Evolutionary conservation across 805 yeast species (phyloP).

Genomic region (Saturnispora serradocipensis): DNA sequence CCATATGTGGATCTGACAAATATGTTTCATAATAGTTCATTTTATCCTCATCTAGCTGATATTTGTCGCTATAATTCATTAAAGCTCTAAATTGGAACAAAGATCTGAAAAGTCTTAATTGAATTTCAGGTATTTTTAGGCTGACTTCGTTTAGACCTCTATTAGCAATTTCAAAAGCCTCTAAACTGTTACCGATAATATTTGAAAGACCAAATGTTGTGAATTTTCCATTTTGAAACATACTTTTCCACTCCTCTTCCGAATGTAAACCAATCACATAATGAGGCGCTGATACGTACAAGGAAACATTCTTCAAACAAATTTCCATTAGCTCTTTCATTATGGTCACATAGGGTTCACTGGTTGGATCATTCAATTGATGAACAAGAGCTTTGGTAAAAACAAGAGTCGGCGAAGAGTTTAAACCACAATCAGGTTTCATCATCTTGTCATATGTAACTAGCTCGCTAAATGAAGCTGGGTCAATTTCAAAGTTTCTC

Average conservation of each 20-base stretch:
- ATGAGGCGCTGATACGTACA: slow-evolving; percentile 1
- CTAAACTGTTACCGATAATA: slow-evolving; percentile 39
- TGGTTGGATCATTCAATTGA: slow-evolving; percentile 17
- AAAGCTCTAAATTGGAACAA: slow-evolving; percentile 35
- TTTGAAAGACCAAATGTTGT: slow-evolving; percentile 17
- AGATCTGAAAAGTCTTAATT: slow-evolving; percentile 30
- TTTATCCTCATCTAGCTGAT: slow-evolving; percentile 7
- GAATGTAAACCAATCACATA: background rate
- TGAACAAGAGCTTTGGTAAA: slow-evolving; percentile 23
- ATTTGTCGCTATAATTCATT: slow-evolving; percentile 15
- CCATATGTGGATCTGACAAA: slow-evolving; percentile 25
- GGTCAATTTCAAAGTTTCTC: slow-evolving; percentile 20
- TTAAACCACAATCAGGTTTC: slow-evolving; percentile 18
- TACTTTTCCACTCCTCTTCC: slow-evolving; percentile 7
- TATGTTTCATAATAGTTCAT: slow-evolving; percentile 18
- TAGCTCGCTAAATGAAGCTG: slow-evolving; percentile 8
- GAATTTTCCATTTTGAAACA: slow-evolving; percentile 12
- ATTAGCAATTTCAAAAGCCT: slow-evolving; percentile 50
- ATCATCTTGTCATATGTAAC: background rate
- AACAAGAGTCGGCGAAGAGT: slow-evolving; percentile 23
- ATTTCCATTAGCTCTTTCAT: slow-evolving; percentile 17
- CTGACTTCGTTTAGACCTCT: slow-evolving; percentile 31
- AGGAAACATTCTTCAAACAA: background rate
- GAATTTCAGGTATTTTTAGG: slow-evolving; percentile 12
- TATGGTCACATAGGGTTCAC: slow-evolving; percentile 12